Evolutionary conservation across 805 yeast species (phyloP), one percentile per base, ranked within the genome.

Genomic region (Brettanomyces nanus): DNA sequence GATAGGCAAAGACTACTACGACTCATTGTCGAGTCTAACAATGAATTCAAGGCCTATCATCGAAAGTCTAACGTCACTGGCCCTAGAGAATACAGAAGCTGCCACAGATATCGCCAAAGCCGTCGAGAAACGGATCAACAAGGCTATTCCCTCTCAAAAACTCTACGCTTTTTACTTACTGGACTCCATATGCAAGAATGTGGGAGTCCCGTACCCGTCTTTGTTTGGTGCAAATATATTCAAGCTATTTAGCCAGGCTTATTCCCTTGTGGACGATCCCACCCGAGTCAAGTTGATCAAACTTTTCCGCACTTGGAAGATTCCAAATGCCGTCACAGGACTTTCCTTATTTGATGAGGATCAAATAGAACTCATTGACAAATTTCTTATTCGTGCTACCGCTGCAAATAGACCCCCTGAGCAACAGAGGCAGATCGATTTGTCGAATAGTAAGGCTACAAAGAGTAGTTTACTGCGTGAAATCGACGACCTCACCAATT

Each of bases 41-140:
- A 81, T 82, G 62, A 89, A 87, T 58, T 85, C 96, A 6, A 70
- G 86, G 42, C 97, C 97, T 9, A 84, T 89, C 38, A 92, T 92
- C 43, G 80, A 84, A 28, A 82, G 77, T 31, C 68, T 89, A 51
- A 92, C 97, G 6, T 69, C 75, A 29, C 73, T 87, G 38, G 97
- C 98, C 3, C 83, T 76, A 48, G 97, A 92, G 54, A 85, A 86
- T 55, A 71, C 77, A 17, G 72, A 73, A 32, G 76, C 73, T 38
- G 96, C 97, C 6, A 74, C 75, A 37, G 84, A 80, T 35, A 84
- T 92, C 31, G 75, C 84, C 14, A 73, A 74, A 38, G 85, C 87
- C 13, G 74, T 92, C 38, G 85, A 80, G 47, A 69, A 68, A 37
- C 73, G 95, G 57, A 78, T 90, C 35, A 69, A 72, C 46, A 80